Conservation (phyloP, 805 yeast genomes). For the Candida easanensis region DNA sequence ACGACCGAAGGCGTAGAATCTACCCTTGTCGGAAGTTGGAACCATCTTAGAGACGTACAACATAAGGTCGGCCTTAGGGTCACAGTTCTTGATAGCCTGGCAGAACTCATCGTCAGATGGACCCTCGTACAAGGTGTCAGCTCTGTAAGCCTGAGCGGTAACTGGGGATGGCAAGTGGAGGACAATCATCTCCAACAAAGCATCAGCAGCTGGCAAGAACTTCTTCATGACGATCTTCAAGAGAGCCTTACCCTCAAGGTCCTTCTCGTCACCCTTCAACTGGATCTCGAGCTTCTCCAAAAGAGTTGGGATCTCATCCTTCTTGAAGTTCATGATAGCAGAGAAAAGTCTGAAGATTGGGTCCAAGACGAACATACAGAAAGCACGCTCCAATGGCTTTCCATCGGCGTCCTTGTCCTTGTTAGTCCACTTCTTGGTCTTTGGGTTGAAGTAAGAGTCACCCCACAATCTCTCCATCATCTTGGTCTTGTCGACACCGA, state of each 20-base stretch:
- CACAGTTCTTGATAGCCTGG: conserved; percentile 95
- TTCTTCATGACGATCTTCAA: conserved; percentile 98
- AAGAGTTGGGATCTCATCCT: conserved; percentile 90
- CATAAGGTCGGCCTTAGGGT: conserved; percentile 97
- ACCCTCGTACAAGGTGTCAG: conserved; percentile 98
- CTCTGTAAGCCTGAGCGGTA: conserved; percentile 99
- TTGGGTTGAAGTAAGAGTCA: conserved; percentile 99
- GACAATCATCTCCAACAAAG: conserved; percentile 97
- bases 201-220: conserved; percentile 99
- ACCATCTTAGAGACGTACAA: conserved; percentile 99
- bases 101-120: conserved; percentile 91
- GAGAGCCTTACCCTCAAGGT: conserved; percentile 97
- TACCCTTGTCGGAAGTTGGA: conserved; percentile 99
- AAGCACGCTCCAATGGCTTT: conserved; percentile 95
- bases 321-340: conserved; percentile 98
- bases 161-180: conserved; percentile 99
- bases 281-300: conserved; percentile 90
- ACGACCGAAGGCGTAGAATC: conserved; percentile 99
- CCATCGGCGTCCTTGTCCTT: conserved; percentile 95
- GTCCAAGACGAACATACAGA: conserved; percentile 98
- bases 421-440: conserved; percentile 99
- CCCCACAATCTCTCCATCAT: conserved; percentile 99
- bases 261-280: conserved; percentile 96
- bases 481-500: conserved; percentile 97
- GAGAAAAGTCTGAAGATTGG: conserved; percentile 97